Conservation (phyloP, 1,284 basidiomycete species). For the Sanguinoderma infundibulare region DNA sequence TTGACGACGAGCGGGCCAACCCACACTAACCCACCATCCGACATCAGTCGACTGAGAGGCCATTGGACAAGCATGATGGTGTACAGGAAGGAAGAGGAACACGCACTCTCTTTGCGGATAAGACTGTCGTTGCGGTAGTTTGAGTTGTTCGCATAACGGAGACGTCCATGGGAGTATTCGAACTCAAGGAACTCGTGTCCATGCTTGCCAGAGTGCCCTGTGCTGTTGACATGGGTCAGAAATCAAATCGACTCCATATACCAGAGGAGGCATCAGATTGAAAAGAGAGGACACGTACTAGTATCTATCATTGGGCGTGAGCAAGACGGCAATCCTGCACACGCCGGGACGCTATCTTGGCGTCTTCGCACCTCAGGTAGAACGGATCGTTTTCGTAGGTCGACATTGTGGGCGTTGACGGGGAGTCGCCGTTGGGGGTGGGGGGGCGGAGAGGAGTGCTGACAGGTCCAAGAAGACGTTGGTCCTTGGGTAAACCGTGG, state of each 20-base stretch:
- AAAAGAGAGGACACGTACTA: conserved; percentile 60
- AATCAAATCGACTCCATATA: too few relatives aligned
- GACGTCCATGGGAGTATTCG: conserved; percentile 94
- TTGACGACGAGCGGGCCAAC: conserved; percentile 90
- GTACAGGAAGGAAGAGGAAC: not conserved
- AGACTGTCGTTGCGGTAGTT: conserved; percentile 98
- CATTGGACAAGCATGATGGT: conserved; percentile 1
- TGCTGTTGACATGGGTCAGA: conserved; percentile 53
- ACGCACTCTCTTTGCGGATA: conserved; percentile 97
- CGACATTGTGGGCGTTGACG: conserved; percentile 44
- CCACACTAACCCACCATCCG: conserved; percentile 71
- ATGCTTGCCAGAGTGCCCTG: conserved; percentile 94
- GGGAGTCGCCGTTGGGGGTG: too few relatives aligned
- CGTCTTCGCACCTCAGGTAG: conserved; percentile 74
- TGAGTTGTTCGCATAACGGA: conserved; percentile 99
- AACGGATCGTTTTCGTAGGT: conserved; percentile 72
- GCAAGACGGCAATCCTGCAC: conserved; percentile 32
- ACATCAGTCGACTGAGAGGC: not conserved
- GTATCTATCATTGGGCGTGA: conserved; percentile 61
- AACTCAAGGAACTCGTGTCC: conserved; percentile 99
- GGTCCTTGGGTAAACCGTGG: too few relatives aligned
- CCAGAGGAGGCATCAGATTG: not conserved
- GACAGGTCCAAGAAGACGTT: too few relatives aligned
- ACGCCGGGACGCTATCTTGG: conserved; percentile 37
- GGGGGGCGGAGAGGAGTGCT: too few relatives aligned